phyloP scores from a whole-genome alignment of 225 moss, liverwort and hornwort genomes.

The Straminergon stramineum region DNA sequence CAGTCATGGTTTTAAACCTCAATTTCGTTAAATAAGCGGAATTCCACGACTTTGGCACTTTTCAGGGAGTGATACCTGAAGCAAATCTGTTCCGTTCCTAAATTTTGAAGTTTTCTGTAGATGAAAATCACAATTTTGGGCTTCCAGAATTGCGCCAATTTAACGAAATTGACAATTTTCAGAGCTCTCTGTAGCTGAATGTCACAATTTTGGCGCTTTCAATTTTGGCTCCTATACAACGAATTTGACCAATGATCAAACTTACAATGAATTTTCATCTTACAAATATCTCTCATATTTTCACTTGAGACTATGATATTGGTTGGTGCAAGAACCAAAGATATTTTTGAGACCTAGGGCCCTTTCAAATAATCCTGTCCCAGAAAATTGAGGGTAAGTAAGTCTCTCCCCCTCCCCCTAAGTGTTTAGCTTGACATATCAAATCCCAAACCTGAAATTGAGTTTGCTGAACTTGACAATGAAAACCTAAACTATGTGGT shows the following conservation, averaged over 20 bases:
- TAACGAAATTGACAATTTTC: neutral
- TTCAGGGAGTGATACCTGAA: neutral
- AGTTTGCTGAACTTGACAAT: neutral
- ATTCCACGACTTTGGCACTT: neutral
- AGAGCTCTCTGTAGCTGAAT: no score
- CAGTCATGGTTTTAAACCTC: neutral
- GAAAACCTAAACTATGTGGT: neutral
- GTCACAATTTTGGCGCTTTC: neutral
- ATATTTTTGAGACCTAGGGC: neutral
- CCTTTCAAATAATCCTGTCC: neutral
- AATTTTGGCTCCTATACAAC: no score
- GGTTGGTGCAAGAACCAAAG: neutral
- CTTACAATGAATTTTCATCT: neutral
- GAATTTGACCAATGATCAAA: neutral
- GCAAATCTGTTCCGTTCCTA: neutral
- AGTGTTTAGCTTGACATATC: neutral
- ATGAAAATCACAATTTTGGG: neutral
- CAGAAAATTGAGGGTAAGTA: neutral
- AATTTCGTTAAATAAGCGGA: neutral
- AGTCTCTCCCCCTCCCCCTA: no score
- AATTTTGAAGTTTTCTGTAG: neutral
- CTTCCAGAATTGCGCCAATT: no score
- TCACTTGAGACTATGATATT: neutral
- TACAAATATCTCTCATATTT: neutral
- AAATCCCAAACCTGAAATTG: neutral